Base-by-base conservation (phyloP, 2,329 filamentous ascomycete species). In the Alternaria brassicae region DNA sequence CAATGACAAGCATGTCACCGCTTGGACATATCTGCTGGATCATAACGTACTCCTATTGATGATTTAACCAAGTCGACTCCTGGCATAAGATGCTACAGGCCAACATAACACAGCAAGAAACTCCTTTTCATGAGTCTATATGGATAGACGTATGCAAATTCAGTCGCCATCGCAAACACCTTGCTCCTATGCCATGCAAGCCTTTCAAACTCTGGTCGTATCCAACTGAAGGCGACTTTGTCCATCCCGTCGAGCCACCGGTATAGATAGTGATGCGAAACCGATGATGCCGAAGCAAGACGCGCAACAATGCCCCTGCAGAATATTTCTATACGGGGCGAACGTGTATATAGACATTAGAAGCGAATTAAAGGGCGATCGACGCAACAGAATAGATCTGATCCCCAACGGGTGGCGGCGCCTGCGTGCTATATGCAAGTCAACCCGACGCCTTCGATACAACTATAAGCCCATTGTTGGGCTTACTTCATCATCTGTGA, bases 401-500 rank as follows among this genome's bases (percentile, higher is more conserved):
- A 57, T 67, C 53, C 52, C 63, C 49, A 50, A 52, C 21, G 61
- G 60, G 58, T 66, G 57, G 69, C 42, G 62, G 61, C 60, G 61
- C 62, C 60, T 56, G 65, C 63, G 51, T 68, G 63, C 63, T 68
- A 45, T 58, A 61, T 61, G 59, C 61, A 63, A 63, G 62, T 66
- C 55, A 66, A 66, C 40, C 64, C 51, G 68, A 68, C 65, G 63
- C 67, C 64, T 58, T 45, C 51, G 52, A 58, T 61, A 60, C 65
- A 49, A 53, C n/a, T 56, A 45, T 59, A 48, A 45, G 49, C 53
- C 51, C 53, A 59, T 63, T 53, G 57, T 51, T 34, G 51, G 55
- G 51, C 51, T 66, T 74, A 72, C 66, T 73, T 78, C 75, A 83
- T 78, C 78, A 83, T 74, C 41, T 78, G 74, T 55, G 79, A 79